Evolutionary conservation across 176 grass and related monocot species (phyloP), one percentile per base, ranked within the genome.

Genomic region (Oryza coarctata): DNA sequence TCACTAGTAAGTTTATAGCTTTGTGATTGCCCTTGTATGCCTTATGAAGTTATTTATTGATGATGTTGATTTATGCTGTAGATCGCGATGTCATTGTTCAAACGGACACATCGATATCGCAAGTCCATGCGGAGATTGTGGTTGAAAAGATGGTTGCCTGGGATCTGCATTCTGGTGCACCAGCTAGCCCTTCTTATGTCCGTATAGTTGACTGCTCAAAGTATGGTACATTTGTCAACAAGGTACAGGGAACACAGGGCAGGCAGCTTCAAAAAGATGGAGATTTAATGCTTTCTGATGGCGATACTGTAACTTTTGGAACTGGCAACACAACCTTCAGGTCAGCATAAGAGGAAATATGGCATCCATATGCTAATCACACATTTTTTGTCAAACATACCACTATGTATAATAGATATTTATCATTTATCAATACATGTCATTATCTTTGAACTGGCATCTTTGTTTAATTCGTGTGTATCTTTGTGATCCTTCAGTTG

Each of bases 31-130:
- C 39, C 28, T 4, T 41, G 63, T 35, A 22, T 17, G 6, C 14
- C 49, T 64, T 64, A 26, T 18, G 6, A 31, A 27, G 74, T 33
- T 7, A 12, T 67, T 9, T 33, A 66, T 38, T 79, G 38, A 89
- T 15, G 2, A 33, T 29, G 12, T 10, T 61, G 41, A 68, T 73
- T 82, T 63, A 27, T 67, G 32, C 69, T 86, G 76, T 85, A 98
- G 95, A 86, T 66, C 95, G 95, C 26, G 90, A 98, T 88, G 85
- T 98, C 63, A 87, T 90, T 77, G 91, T 97, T 79, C 90, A 93
- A 83, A 90, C 80, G 8, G 92, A 98, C 88, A 90, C 90, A 28
- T 95, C 88, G 10, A 87, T 98, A 86, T 98, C 95, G 34, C 88
- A 92, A 77, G 87, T 86, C 70, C 95, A 98, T 88, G 90, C 90